These are phyloP conservation scores for Geotrichum klebahnii DNA, from an alignment of 1,139 yeast species.

Conservation along the genomic window DNA sequence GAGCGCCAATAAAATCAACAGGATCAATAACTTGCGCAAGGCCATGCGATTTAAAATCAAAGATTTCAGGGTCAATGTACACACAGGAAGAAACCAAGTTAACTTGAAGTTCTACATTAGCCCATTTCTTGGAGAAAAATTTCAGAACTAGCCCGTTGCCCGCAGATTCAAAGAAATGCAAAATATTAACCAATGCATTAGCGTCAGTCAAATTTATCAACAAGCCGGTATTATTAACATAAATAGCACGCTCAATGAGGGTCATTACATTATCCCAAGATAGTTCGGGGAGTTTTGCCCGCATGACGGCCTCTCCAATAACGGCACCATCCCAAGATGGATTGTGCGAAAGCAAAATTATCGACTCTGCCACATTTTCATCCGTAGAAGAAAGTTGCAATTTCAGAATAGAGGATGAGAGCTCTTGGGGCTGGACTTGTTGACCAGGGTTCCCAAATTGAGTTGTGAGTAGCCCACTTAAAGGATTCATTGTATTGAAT, in stretches of 20 bases:
- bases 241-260: slow-evolving; percentile 12
- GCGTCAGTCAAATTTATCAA: slow-evolving; percentile 13
- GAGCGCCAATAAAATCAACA: slow-evolving; percentile 22
- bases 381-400: slow-evolving; percentile 12
- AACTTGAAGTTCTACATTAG: slow-evolving; percentile 28
- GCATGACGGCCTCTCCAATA: slow-evolving; percentile 20
- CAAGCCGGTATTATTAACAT: slow-evolving; percentile 7
- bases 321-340: slow-evolving; percentile 18
- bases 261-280: slow-evolving; percentile 19
- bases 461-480: slow-evolving; percentile 10
- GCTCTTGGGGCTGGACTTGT: slow-evolving; percentile 1
- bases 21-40: slow-evolving; percentile 27
- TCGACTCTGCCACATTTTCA: slow-evolving; percentile 19
- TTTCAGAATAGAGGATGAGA: slow-evolving; percentile 12
- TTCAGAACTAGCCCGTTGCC: slow-evolving; percentile 16
- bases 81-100: slow-evolving; percentile 27
- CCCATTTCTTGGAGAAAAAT: slow-evolving; percentile 26
- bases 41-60: slow-evolving; percentile 26
- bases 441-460: slow-evolving; percentile 12
- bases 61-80: slow-evolving; percentile 25
- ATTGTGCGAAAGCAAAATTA: slow-evolving; percentile 18
- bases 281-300: slow-evolving; percentile 3
- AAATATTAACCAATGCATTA: slow-evolving; percentile 11
- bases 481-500: slow-evolving; percentile 15
- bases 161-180: slow-evolving; percentile 15